Conservation (phyloP, 208 protist species). For the Hexamita inflata region DNA sequence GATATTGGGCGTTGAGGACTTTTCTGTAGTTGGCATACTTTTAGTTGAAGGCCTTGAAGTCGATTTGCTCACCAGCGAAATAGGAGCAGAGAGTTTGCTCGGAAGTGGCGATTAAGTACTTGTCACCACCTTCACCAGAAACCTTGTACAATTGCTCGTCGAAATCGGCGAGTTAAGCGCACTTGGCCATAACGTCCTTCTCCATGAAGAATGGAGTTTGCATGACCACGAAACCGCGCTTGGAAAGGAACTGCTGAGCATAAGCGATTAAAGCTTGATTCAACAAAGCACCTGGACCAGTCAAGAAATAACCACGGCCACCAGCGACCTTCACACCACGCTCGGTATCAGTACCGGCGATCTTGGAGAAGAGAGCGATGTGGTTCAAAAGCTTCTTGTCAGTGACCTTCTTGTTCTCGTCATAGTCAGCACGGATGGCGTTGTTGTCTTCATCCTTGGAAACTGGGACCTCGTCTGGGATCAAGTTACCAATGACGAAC, state of each 20-base stretch:
- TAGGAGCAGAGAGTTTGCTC: constrained; percentile 94
- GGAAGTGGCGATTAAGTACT: constrained; percentile 98
- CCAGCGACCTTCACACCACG: constrained; percentile 61
- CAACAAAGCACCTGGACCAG: constrained; percentile 76
- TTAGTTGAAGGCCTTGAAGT: too few relatives aligned
- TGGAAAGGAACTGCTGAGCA: constrained; percentile 74
- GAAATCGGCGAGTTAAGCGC: constrained; percentile 91
- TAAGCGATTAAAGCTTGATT: constrained; percentile 91
- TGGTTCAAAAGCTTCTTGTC: constrained; percentile 11
- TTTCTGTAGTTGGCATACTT: too few relatives aligned
- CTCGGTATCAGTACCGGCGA: constrained; percentile 10
- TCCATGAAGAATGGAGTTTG: constrained; percentile 98
- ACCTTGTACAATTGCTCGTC: constrained; percentile 89
- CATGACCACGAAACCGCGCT: constrained; percentile 69
- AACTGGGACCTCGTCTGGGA: background rate
- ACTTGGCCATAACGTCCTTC: constrained; percentile 80
- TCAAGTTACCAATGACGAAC: constrained; percentile 14
- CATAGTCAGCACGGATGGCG: background rate
- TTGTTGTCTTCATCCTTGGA: constrained; percentile 28
- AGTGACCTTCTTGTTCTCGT: background rate
- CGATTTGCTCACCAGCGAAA: constrained; percentile 77
- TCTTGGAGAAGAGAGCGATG: constrained; percentile 9
- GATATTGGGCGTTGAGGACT: too few relatives aligned
- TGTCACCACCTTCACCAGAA: constrained; percentile 80
- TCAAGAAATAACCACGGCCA: constrained; percentile 86